phyloP scores from a whole-genome alignment of 495 filamentous ascomycete species.

The Peziza echinospora region DNA sequence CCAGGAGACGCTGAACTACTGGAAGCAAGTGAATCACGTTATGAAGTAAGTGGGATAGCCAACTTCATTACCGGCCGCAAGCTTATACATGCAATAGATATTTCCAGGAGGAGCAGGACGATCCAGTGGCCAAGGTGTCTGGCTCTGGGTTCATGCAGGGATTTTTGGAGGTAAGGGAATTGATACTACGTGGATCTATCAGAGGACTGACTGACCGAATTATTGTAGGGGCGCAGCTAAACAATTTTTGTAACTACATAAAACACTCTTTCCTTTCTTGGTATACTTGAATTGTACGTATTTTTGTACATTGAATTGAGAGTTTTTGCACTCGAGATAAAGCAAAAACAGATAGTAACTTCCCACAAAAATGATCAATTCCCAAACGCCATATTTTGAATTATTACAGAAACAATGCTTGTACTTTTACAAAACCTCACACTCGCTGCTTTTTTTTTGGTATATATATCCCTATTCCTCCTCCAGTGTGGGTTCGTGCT shows the following conservation, averaged over 20 bases:
- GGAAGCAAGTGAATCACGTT: conserved; percentile 90
- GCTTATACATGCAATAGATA: conserved; percentile 20
- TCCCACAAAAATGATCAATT: too few relatives aligned
- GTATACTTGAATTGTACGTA: too few relatives aligned
- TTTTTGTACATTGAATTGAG: too few relatives aligned
- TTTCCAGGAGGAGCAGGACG: conserved; percentile 79
- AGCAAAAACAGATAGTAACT: too few relatives aligned
- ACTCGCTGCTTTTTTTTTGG: conserved; percentile 9
- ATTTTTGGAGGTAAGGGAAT: conserved; percentile 63
- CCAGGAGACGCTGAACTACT: conserved; percentile 98
- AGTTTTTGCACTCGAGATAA: too few relatives aligned
- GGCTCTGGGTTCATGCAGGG: conserved; percentile 69
- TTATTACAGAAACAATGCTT: too few relatives aligned
- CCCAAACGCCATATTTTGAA: conserved; percentile 1
- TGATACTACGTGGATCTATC: too few relatives aligned
- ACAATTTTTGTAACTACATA: too few relatives aligned
- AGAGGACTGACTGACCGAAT: too few relatives aligned
- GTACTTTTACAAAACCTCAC: too few relatives aligned
- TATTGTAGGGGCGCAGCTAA: conserved; percentile 21
- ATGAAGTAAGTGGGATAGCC: conserved; percentile 40
- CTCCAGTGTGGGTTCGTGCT: conserved; percentile 7
- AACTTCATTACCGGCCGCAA: neutral
- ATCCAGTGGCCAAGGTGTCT: conserved; percentile 57
- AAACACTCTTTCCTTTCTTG: too few relatives aligned
- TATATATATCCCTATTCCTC: conserved; percentile 5